Percentiles rank a stretch among this genome's conserved stretches.
Evolutionary conservation across 257 asterid genomes (phyloP).

Genomic region (Paulownia fortunei): DNA sequence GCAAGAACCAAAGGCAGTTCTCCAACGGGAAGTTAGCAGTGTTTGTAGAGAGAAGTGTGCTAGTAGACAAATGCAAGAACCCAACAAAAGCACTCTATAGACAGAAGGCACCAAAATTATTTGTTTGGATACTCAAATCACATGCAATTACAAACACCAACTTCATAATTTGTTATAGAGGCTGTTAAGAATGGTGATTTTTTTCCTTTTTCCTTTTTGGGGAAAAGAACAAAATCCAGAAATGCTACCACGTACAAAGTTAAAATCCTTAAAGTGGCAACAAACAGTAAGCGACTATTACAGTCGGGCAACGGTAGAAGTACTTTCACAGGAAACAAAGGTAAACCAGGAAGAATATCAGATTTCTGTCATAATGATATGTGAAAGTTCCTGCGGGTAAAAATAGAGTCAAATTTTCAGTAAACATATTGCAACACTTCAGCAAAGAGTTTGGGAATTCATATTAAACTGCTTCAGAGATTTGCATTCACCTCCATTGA

Average conservation of each 20-base stretch:
- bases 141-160: neutral
- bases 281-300: neutral
- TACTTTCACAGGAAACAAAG: neutral
- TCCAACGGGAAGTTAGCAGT: neutral
- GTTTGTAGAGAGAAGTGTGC: neutral
- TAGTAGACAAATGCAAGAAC: neutral
- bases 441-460: neutral
- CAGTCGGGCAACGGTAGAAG: neutral
- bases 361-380: neutral
- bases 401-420: neutral
- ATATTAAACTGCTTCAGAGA: neutral
- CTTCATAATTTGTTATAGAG: neutral
- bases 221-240: neutral
- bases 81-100: neutral
- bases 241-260: neutral
- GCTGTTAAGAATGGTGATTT: neutral
- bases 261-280: neutral
- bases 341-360: neutral
- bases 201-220: neutral
- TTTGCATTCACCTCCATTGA: neutral
- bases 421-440: neutral
- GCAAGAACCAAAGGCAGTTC: neutral
- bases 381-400: neutral
- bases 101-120: neutral
- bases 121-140: neutral